These are phyloP conservation scores for Pichia heedii DNA, from an alignment of 805 yeast genomes.

Conservation along the genomic window DNA sequence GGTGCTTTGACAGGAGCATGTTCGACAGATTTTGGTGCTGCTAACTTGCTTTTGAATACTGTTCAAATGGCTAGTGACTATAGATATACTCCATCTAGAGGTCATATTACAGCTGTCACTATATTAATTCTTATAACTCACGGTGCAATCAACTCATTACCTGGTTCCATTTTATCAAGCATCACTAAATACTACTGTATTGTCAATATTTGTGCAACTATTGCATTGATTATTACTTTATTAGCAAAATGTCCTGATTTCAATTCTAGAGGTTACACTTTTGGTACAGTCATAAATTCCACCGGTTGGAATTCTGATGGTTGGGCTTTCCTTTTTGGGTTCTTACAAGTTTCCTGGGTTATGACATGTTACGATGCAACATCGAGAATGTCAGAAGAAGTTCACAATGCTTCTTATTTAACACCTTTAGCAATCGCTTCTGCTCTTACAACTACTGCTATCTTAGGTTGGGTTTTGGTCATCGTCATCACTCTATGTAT, in stretches of 20 bases:
- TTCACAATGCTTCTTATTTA: slow-evolving; percentile 42
- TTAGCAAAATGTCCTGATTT: slow-evolving; percentile 43
- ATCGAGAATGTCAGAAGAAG: slow-evolving; percentile 48
- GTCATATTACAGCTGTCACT: slow-evolving; percentile 40
- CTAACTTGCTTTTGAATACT: slow-evolving; percentile 37
- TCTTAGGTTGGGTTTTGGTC: slow-evolving; percentile 41
- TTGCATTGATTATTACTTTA: slow-evolving; percentile 44
- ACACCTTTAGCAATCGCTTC: slow-evolving; percentile 54
- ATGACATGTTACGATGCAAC: slow-evolving; percentile 51
- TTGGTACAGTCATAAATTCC: slow-evolving; percentile 36
- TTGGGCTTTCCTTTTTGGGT: slow-evolving; percentile 50
- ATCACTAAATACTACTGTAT: slow-evolving; percentile 45
- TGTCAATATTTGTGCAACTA: slow-evolving; percentile 38
- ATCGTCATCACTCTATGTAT: slow-evolving; percentile 40
- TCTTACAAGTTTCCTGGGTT: slow-evolving; percentile 51
- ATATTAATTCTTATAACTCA: slow-evolving; percentile 42
- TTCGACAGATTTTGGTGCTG: slow-evolving; percentile 45
- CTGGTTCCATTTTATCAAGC: slow-evolving; percentile 41
- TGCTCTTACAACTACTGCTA: slow-evolving; percentile 41
- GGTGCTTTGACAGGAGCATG: slow-evolving; percentile 44
- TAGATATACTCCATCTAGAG: slow-evolving; percentile 33
- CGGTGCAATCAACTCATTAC: slow-evolving; percentile 41
- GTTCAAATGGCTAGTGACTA: slow-evolving; percentile 31
- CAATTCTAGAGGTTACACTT: slow-evolving; percentile 38
- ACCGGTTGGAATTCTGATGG: slow-evolving; percentile 47